Evolutionary conservation across 768 basidiomycete genomes (phyloP).

Genomic region (Leccinum subtestaceum): DNA sequence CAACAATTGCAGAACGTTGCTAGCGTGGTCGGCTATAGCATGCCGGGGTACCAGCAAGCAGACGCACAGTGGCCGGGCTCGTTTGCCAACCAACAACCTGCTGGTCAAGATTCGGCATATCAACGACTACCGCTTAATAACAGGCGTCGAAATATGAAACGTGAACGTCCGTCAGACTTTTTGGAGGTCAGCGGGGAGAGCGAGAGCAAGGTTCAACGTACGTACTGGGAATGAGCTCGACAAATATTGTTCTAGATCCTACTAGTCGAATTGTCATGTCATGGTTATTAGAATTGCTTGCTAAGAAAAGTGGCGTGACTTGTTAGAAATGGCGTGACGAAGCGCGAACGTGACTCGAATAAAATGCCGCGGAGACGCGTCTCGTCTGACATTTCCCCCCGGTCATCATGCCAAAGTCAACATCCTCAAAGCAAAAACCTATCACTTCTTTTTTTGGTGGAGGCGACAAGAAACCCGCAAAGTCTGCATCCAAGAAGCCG

Average conservation of each 20-base stretch:
- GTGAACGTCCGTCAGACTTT: conserved; percentile 83
- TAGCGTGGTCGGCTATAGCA: conserved; percentile 38
- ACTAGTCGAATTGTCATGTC: neutral
- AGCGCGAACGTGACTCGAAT: conserved; percentile 26
- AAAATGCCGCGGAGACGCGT: conserved; percentile 18
- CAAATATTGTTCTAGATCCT: neutral
- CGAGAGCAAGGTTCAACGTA: conserved; percentile 60
- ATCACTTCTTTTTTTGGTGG: conserved; percentile 55
- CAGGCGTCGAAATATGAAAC: conserved; percentile 70
- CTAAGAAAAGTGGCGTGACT: conserved; percentile 13
- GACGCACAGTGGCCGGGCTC: conserved; percentile 43
- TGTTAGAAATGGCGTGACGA: conserved; percentile 12
- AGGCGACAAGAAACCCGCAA: conserved; percentile 27
- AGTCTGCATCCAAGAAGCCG: conserved; percentile 24
- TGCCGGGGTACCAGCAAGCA: conserved; percentile 43
- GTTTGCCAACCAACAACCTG: conserved; percentile 62
- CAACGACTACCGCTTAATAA: conserved; percentile 82
- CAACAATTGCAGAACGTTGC: conserved; percentile 37
- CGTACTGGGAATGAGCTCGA: conserved; percentile 59
- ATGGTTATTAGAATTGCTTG: neutral
- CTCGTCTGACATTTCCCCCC: neutral
- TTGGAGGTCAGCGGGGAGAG: conserved; percentile 65
- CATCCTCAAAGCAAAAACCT: conserved; percentile 49
- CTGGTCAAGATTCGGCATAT: conserved; percentile 79
- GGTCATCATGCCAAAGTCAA: conserved; percentile 56